phyloP scores from a whole-genome alignment of 2,329 filamentous ascomycete species.

The Pyrenophora teres region DNA sequence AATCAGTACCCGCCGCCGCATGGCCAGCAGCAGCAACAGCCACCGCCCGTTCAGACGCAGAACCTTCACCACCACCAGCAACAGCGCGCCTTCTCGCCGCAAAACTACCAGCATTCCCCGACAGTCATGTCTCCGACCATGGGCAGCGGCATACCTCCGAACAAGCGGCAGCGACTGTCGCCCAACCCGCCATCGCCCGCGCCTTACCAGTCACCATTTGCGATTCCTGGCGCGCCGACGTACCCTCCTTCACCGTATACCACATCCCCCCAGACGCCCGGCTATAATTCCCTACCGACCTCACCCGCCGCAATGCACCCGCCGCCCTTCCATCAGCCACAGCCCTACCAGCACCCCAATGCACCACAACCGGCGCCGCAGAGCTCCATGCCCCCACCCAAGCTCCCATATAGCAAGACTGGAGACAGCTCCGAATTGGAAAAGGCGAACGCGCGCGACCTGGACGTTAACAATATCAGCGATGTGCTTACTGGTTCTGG shows the following conservation, averaged over 20 bases:
- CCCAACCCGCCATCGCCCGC: constrained; percentile 67
- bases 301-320: constrained; percentile 40
- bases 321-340: constrained; percentile 59
- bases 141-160: constrained; percentile 60
- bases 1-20: constrained; percentile 32
- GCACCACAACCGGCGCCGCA: constrained; percentile 28
- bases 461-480: constrained; percentile 72
- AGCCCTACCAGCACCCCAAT: constrained; percentile 45
- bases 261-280: constrained; percentile 35
- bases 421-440: constrained; percentile 51
- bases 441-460: constrained; percentile 61
- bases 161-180: constrained; percentile 74
- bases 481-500: constrained; percentile 85
- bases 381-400: constrained; percentile 65
- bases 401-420: constrained; percentile 59
- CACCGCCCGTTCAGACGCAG: constrained; percentile 44
- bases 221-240: constrained; percentile 52
- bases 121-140: constrained; percentile 55
- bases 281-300: constrained; percentile 38
- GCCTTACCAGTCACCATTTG: constrained; percentile 45
- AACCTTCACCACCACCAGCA: constrained; percentile 53
- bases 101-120: constrained; percentile 55
- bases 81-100: constrained; percentile 48
- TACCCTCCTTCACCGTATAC: constrained; percentile 46
- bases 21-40: constrained; percentile 28